Conservation (phyloP, 495 filamentous ascomycete genomes). For the Collariella sp. region DNA sequence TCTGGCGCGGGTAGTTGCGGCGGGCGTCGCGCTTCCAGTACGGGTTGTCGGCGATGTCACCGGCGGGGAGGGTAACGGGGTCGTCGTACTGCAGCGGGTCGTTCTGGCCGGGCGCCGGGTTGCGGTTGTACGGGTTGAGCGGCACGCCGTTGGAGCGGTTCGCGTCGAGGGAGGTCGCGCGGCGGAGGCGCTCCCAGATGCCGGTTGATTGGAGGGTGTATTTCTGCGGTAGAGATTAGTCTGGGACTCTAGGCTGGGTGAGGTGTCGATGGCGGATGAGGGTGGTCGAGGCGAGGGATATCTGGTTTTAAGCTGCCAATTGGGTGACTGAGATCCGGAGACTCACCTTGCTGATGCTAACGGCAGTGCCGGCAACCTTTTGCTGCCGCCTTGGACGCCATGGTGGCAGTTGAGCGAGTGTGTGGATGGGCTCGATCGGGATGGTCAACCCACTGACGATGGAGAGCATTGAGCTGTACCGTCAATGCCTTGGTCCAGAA, state of each 20-base stretch:
- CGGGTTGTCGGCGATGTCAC: conserved; percentile 91
- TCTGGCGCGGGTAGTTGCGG: conserved; percentile 74
- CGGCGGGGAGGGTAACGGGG: conserved; percentile 83
- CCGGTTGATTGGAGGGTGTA: conserved; percentile 91
- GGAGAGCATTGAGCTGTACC: background rate
- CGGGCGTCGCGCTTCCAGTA: conserved; percentile 95
- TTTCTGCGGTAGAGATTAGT: conserved; percentile 54
- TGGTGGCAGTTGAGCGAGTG: conserved; percentile 23
- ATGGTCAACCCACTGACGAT: background rate
- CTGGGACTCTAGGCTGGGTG: background rate
- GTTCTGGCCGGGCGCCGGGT: conserved; percentile 72
- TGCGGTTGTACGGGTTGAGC: conserved; percentile 85
- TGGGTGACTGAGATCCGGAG: background rate
- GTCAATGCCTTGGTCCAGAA: conserved; percentile 3
- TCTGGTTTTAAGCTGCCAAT: background rate
- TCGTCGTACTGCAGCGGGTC: conserved; percentile 76
- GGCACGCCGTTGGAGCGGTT: conserved; percentile 86
- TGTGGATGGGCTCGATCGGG: background rate
- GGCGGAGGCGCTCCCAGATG: conserved; percentile 78
- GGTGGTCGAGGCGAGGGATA: conserved; percentile 7
- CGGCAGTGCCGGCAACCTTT: conserved; percentile 40
- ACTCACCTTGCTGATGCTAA: conserved; percentile 41
- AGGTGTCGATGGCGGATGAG: background rate
- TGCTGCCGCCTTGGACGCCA: conserved; percentile 47
- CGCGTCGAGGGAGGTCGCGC: conserved; percentile 70